A percentile compares a stretch with the other conserved stretches of the same genome.
phyloP scores from a whole-genome alignment of 306 rosid genomes.

The Psophocarpus tetragonolobus region DNA sequence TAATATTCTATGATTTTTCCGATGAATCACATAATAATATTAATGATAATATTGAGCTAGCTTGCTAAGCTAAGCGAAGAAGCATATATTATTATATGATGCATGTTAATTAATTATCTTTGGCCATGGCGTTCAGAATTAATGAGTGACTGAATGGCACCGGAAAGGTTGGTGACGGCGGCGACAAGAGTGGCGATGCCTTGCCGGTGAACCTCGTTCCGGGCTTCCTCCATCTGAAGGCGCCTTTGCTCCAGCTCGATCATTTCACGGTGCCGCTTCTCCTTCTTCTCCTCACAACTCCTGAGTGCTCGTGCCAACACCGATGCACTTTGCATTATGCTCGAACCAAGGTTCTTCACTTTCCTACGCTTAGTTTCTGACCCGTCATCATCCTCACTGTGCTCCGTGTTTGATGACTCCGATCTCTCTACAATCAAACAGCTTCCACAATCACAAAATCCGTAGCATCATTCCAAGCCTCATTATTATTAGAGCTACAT shows the following conservation, averaged over 20 bases:
- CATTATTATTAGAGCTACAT: neutral
- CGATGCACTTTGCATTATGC: slow-evolving; percentile 56
- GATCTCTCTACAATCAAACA: slow-evolving; percentile 37
- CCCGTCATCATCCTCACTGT: slow-evolving; percentile 37
- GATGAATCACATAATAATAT: slow-evolving; percentile 8
- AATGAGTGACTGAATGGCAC: slow-evolving; percentile 56
- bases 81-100: neutral
- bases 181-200: slow-evolving; percentile 54
- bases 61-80: neutral
- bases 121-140: slow-evolving; percentile 48
- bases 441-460: slow-evolving; percentile 7
- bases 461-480: neutral
- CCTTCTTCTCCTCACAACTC: slow-evolving; percentile 58
- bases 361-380: slow-evolving; percentile 52
- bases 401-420: slow-evolving; percentile 52
- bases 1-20: slow-evolving; percentile 10
- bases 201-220: slow-evolving; percentile 52
- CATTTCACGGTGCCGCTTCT: slow-evolving; percentile 54
- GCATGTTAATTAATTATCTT: slow-evolving; percentile 27
- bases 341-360: slow-evolving; percentile 50
- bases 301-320: slow-evolving; percentile 48
- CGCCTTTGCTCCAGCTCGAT: slow-evolving; percentile 48
- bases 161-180: slow-evolving; percentile 61
- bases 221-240: slow-evolving; percentile 53
- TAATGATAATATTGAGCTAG: too few species aligned